Evolutionary conservation across 225 moss, liverwort and hornwort genomes (phyloP).

Genomic region (Pleurozium schreberi): DNA sequence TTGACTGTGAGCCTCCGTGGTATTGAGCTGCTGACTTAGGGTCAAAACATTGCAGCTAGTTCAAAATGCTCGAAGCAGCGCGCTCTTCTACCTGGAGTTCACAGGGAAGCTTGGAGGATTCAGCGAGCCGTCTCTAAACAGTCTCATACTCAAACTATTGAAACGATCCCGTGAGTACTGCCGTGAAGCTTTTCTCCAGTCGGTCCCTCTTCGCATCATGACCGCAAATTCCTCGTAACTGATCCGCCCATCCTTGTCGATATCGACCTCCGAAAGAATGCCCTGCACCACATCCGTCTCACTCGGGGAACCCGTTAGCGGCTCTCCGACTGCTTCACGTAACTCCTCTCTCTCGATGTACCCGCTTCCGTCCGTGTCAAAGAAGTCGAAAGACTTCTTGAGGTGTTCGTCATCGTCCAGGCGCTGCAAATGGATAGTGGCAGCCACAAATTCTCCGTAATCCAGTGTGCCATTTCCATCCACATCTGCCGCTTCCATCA

Average conservation of each 20-base stretch:
- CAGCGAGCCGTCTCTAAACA: slow-evolving; percentile 74
- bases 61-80: background rate
- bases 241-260: slow-evolving; percentile 81
- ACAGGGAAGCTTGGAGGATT: slow-evolving; percentile 60
- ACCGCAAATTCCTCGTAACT: slow-evolving; percentile 79
- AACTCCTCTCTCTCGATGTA: slow-evolving; percentile 65
- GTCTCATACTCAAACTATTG: slow-evolving; percentile 78
- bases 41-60: background rate
- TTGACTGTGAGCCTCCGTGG: background rate
- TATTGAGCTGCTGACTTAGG: background rate
- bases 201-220: slow-evolving; percentile 91
- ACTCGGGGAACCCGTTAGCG: slow-evolving; percentile 28
- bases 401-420: slow-evolving; percentile 77
- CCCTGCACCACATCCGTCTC: slow-evolving; percentile 52
- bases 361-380: slow-evolving; percentile 60
- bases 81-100: slow-evolving; percentile 20
- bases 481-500: slow-evolving; percentile 83
- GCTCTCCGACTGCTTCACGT: slow-evolving; percentile 45
- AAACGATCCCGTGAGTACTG: slow-evolving; percentile 86
- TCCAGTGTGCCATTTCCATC: slow-evolving; percentile 65
- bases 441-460: slow-evolving; percentile 82
- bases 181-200: slow-evolving; percentile 91
- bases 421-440: slow-evolving; percentile 65
- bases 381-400: slow-evolving; percentile 53
- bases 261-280: slow-evolving; percentile 72